A percentile compares a stretch with the other conserved stretches of the same genome.
Conservation (phyloP, 225 moss, liverwort and hornwort genomes). For the Climacium dendroides region DNA sequence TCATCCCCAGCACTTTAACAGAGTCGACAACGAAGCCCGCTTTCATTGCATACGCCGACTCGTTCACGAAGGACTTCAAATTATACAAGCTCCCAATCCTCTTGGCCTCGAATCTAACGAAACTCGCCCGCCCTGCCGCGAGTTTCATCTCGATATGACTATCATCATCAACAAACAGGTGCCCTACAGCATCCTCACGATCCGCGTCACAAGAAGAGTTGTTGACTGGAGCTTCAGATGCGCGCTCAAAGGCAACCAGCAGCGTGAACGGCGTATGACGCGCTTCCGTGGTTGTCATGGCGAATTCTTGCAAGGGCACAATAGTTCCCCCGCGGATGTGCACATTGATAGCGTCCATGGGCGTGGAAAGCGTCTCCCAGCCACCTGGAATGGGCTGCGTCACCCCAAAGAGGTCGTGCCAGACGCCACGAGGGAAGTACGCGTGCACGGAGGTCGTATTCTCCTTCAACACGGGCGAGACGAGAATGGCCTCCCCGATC, state of each 20-base stretch:
- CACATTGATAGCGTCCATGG: constrained; percentile 26
- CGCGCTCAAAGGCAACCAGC: constrained; percentile 14
- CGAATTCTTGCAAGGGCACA: constrained; percentile 38
- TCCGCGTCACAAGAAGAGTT: background rate
- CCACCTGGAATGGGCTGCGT: background rate
- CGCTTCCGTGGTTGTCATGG: constrained; percentile 27
- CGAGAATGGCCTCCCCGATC: constrained; percentile 41
- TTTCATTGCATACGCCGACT: background rate
- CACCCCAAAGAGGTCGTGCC: constrained; percentile 53
- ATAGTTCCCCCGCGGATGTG: constrained; percentile 30
- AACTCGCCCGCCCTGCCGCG: background rate
- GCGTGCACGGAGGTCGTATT: constrained; percentile 35
- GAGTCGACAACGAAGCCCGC: background rate
- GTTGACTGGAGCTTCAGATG: background rate
- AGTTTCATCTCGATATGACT: constrained; percentile 15
- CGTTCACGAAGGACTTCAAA: constrained; percentile 8
- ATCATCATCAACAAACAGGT: constrained; percentile 23
- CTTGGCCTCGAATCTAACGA: constrained; percentile 12
- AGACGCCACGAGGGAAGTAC: constrained; percentile 55
- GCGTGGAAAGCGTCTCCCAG: constrained; percentile 9
- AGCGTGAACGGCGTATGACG: constrained; percentile 36
- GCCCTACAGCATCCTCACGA: constrained; percentile 12
- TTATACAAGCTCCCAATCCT: constrained; percentile 1
- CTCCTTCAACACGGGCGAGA: constrained; percentile 53
- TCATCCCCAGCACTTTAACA: constrained; percentile 12